These are phyloP conservation scores for Puccinia brachypodii DNA, from an alignment of 1,284 basidiomycete species.

Conservation along the genomic window DNA sequence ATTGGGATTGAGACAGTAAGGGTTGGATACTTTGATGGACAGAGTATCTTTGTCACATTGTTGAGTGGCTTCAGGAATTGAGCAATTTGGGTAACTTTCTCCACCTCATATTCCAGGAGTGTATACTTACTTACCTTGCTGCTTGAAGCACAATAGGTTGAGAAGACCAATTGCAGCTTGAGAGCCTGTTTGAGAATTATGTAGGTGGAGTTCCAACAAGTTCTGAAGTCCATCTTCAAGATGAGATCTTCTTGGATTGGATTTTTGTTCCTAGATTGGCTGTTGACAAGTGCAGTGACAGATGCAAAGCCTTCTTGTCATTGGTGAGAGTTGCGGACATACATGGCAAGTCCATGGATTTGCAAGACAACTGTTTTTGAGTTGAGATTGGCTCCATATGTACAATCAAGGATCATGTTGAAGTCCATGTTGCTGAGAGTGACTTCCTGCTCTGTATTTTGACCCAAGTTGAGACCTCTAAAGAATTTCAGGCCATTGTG, in stretches of 20 bases:
- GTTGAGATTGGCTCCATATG: background rate
- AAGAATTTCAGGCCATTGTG: background rate
- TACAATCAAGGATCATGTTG: background rate
- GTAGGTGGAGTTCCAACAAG: constrained; percentile 16
- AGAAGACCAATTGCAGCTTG: background rate
- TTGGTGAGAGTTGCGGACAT: background rate
- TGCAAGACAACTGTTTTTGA: background rate
- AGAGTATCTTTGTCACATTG: background rate
- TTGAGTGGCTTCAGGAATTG: constrained; percentile 1
- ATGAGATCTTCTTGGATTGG: too few species aligned
- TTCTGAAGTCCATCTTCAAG: background rate
- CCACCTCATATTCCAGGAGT: background rate
- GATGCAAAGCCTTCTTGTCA: background rate
- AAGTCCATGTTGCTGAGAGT: background rate
- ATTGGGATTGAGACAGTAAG: constrained; percentile 1
- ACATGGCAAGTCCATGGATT: background rate
- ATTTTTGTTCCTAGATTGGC: background rate
- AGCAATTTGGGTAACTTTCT: background rate
- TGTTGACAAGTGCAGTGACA: too few species aligned
- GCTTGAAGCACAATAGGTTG: background rate
- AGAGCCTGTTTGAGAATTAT: constrained; percentile 16
- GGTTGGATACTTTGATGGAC: constrained; percentile 23
- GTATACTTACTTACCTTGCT: background rate
- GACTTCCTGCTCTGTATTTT: background rate
- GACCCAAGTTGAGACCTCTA: background rate